These are phyloP conservation scores for Nadsonia starkeyi-henricii DNA, from an alignment of 1,139 yeast species.

Conservation along the genomic window DNA sequence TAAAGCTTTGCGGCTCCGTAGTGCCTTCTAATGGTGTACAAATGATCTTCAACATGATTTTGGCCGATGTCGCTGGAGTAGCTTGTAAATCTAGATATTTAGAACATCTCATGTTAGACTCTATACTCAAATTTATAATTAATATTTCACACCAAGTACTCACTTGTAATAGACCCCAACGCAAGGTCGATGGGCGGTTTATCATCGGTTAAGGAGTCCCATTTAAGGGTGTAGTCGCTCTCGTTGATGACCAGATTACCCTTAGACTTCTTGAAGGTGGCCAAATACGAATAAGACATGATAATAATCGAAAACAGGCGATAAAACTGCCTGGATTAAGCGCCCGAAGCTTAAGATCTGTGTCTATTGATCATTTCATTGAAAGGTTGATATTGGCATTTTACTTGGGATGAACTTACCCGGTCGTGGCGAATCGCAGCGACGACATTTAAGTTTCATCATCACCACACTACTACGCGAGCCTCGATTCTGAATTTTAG, in stretches of 20 bases:
- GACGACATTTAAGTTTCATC: too few relatives aligned
- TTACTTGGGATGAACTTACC: too few relatives aligned
- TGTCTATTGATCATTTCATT: too few relatives aligned
- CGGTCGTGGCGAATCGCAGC: too few relatives aligned
- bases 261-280: conserved; percentile 17
- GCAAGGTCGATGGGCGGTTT: conserved; percentile 9
- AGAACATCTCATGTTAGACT: too few relatives aligned
- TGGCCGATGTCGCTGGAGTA: conserved; percentile 55
- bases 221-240: conserved; percentile 11
- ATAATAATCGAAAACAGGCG: not conserved
- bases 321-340: too few relatives aligned
- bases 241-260: conserved; percentile 14
- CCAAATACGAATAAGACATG: conserved; percentile 12
- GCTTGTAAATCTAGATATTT: conserved; percentile 68
- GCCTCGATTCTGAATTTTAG: too few relatives aligned
- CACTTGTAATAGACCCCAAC: conserved; percentile 26
- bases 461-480: too few relatives aligned
- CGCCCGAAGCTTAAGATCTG: too few relatives aligned
- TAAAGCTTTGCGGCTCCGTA: conserved; percentile 32
- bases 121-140: too few relatives aligned
- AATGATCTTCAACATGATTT: conserved; percentile 49
- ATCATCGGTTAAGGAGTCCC: conserved; percentile 13
- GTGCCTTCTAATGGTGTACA: conserved; percentile 20
- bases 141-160: too few relatives aligned
- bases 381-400: too few relatives aligned